Conservation (phyloP, 31 red algal species). For the Asparagopsis taxiformis region DNA sequence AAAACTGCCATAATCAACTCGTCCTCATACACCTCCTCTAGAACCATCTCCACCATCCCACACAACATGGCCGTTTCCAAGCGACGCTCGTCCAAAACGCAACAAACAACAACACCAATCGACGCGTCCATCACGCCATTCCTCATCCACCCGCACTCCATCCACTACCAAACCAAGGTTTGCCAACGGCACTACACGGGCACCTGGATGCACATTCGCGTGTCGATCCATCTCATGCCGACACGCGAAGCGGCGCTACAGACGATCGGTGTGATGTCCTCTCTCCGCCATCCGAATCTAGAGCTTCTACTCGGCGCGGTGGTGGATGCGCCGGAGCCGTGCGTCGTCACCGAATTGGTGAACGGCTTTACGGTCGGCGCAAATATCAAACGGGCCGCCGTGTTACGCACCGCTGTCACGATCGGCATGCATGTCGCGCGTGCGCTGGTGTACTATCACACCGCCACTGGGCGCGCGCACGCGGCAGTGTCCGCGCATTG, state of each 20-base stretch:
- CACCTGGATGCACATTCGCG: not conserved
- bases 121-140: not conserved
- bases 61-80: too few relatives aligned
- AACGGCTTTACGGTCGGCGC: not conserved
- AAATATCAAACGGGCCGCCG: not conserved
- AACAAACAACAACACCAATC: too few relatives aligned
- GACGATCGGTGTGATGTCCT: not conserved
- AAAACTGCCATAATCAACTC: too few relatives aligned
- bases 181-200: not conserved
- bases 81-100: too few relatives aligned
- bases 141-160: not conserved
- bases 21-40: too few relatives aligned
- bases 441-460: too few relatives aligned
- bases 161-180: not conserved
- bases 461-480: too few relatives aligned
- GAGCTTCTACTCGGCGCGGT: not conserved
- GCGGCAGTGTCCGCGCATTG: too few relatives aligned
- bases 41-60: too few relatives aligned
- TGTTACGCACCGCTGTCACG: not conserved
- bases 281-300: slow-evolving; percentile 6
- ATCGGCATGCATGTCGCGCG: not conserved
- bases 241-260: not conserved
- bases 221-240: not conserved
- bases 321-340: not conserved
- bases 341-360: not conserved